A percentile compares a stretch with the other conserved stretches of the same genome.
phyloP scores from a whole-genome alignment of 169 alveolate genomes.

The Toxoplasma gondii region DNA sequence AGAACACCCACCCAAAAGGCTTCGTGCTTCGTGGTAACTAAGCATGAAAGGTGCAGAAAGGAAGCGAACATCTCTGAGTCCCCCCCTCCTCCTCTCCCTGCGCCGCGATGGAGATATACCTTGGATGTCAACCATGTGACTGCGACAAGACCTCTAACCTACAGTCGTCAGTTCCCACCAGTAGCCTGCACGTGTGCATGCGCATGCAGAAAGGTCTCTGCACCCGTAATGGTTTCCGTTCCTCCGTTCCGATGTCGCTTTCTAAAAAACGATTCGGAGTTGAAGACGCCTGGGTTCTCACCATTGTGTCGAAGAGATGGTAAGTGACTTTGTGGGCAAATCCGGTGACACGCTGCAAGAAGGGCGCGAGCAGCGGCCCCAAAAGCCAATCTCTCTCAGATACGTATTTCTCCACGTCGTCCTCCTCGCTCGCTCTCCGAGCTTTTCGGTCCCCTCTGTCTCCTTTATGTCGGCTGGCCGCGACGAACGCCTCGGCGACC shows the following conservation, averaged over 20 bases:
- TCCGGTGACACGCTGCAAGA: constrained; percentile 39
- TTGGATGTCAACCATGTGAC: too few relatives aligned
- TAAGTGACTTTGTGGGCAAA: constrained; percentile 53
- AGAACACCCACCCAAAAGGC: too few relatives aligned
- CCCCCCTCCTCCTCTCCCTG: too few relatives aligned
- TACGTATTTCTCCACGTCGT: not conserved
- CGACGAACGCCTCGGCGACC: constrained; percentile 20
- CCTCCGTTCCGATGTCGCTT: not conserved
- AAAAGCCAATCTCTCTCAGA: constrained; percentile 6
- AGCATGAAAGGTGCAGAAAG: too few relatives aligned
- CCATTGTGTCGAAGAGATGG: constrained; percentile 62
- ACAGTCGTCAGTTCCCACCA: too few relatives aligned
- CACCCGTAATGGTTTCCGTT: not conserved
- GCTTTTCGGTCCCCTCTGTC: constrained; percentile 38
- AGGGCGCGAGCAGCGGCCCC: constrained; percentile 45
- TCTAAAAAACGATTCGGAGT: not conserved
- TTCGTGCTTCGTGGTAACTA: too few relatives aligned
- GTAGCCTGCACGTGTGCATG: too few relatives aligned
- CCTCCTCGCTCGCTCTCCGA: not conserved
- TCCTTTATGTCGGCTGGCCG: constrained; percentile 35
- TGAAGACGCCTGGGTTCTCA: not conserved
- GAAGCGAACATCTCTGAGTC: too few relatives aligned
- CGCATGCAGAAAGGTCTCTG: too few relatives aligned
- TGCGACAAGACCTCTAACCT: too few relatives aligned
- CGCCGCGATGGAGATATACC: too few relatives aligned